phyloP scores from a whole-genome alignment of 2,329 filamentous ascomycete genomes.

The Verticillium albo-atrum region DNA sequence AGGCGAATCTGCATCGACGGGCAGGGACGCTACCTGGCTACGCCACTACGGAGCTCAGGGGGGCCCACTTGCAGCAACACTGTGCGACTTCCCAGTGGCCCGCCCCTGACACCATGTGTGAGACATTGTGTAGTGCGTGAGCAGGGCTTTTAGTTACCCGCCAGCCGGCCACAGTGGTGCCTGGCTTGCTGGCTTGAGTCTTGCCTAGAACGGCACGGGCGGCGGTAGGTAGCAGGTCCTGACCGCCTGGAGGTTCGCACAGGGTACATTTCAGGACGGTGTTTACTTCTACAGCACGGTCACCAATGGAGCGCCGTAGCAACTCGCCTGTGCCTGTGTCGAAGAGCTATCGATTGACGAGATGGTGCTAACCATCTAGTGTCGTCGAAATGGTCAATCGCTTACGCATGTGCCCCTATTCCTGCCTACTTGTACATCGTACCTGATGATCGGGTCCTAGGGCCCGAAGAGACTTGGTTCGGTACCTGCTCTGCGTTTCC shows the following conservation, averaged over 20 bases:
- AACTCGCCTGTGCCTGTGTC: background rate
- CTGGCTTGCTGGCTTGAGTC: background rate
- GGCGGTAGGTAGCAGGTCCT: background rate
- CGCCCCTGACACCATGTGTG: slow-evolving; percentile 3
- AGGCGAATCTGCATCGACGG: slow-evolving; percentile 3
- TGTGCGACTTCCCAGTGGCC: background rate
- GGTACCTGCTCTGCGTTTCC: background rate
- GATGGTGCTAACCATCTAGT: background rate
- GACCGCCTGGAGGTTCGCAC: background rate
- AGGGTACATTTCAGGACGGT: background rate
- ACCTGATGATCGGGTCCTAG: background rate
- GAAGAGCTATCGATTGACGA: background rate
- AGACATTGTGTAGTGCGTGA: background rate
- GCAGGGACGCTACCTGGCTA: background rate
- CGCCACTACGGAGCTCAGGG: background rate
- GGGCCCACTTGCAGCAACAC: slow-evolving; percentile 1
- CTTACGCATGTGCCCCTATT: background rate
- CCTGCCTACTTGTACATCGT: background rate
- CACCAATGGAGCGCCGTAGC: background rate
- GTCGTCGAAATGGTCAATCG: background rate
- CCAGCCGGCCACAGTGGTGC: background rate
- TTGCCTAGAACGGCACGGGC: background rate
- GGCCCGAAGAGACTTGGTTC: background rate
- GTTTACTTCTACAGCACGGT: background rate
- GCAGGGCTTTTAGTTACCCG: background rate